A percentile compares a stretch with the other conserved stretches of the same genome.
phyloP scores from a whole-genome alignment of 2,329 filamentous ascomycete genomes.

The Aquanectria penicillioides region DNA sequence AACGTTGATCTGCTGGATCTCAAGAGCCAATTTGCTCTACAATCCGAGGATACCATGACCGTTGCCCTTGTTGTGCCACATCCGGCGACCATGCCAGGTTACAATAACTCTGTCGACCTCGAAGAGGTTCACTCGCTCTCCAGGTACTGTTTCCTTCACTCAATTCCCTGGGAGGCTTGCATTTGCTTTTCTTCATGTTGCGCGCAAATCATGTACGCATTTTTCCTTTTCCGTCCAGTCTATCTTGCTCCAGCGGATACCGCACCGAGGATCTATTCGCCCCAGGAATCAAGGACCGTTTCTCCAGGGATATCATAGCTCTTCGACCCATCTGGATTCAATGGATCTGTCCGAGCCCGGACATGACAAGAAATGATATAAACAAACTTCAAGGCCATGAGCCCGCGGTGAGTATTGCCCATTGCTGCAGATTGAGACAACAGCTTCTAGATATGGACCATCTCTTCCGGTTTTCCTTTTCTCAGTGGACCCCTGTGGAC shows the following conservation, averaged over 20 bases:
- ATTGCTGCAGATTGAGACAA: conserved; percentile 36
- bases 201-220: conserved; percentile 42
- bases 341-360: conserved; percentile 46
- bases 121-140: conserved; percentile 69
- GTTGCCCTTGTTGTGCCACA: conserved; percentile 58
- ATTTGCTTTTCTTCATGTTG: conserved; percentile 48
- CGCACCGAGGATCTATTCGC: conserved; percentile 20
- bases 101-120: conserved; percentile 62
- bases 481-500: conserved; percentile 28
- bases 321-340: conserved; percentile 22
- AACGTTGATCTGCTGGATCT: conserved; percentile 43
- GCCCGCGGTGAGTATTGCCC: conserved; percentile 53
- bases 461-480: conserved; percentile 35
- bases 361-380: conserved; percentile 44
- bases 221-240: conserved; percentile 35
- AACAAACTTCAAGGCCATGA: conserved; percentile 27
- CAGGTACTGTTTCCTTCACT: conserved; percentile 68
- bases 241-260: conserved; percentile 35
- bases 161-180: conserved; percentile 54
- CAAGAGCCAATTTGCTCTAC: conserved; percentile 43
- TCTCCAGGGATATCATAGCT: conserved; percentile 19
- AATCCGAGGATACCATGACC: conserved; percentile 59
- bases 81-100: conserved; percentile 63
- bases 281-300: conserved; percentile 29
- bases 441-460: conserved; percentile 34